Evolutionary conservation across 768 basidiomycete genomes (phyloP).

Genomic region (Tylopilus cervinicoccineus): DNA sequence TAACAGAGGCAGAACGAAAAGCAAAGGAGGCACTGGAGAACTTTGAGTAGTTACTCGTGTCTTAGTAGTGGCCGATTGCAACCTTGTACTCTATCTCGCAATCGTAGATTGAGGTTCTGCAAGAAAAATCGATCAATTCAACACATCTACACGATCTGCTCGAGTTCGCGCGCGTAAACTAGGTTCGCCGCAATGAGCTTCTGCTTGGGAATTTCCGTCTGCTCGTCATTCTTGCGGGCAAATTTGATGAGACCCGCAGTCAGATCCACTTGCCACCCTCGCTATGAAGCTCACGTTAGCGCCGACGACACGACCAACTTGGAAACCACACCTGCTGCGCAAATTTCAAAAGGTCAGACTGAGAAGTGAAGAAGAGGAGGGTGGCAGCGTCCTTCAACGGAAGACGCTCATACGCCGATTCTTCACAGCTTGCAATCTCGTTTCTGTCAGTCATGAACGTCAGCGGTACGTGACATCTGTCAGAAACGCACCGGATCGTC

Average conservation of each 20-base stretch:
- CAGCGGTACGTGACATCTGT: neutral
- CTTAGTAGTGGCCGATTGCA: slow-evolving; percentile 18
- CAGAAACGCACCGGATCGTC: slow-evolving; percentile 70
- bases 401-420: slow-evolving; percentile 87
- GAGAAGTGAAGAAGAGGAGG: slow-evolving; percentile 85
- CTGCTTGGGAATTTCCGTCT: slow-evolving; percentile 81
- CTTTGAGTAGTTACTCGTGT: slow-evolving; percentile 40
- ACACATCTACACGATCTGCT: slow-evolving; percentile 75
- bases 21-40: slow-evolving; percentile 84
- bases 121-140: neutral
- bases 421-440: slow-evolving; percentile 97
- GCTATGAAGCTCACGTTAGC: slow-evolving; percentile 39
- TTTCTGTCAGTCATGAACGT: slow-evolving; percentile 48
- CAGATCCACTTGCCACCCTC: slow-evolving; percentile 82
- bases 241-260: slow-evolving; percentile 69
- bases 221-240: slow-evolving; percentile 75
- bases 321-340: slow-evolving; percentile 62
- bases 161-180: slow-evolving; percentile 80
- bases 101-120: no score
- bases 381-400: slow-evolving; percentile 88
- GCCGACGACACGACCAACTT: neutral
- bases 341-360: slow-evolving; percentile 78
- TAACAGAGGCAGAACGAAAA: slow-evolving; percentile 79
- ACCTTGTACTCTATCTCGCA: slow-evolving; percentile 3
- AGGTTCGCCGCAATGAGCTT: slow-evolving; percentile 76